Conservation (phyloP, 805 yeast species). For the Sugiyamaella smithiae region DNA sequence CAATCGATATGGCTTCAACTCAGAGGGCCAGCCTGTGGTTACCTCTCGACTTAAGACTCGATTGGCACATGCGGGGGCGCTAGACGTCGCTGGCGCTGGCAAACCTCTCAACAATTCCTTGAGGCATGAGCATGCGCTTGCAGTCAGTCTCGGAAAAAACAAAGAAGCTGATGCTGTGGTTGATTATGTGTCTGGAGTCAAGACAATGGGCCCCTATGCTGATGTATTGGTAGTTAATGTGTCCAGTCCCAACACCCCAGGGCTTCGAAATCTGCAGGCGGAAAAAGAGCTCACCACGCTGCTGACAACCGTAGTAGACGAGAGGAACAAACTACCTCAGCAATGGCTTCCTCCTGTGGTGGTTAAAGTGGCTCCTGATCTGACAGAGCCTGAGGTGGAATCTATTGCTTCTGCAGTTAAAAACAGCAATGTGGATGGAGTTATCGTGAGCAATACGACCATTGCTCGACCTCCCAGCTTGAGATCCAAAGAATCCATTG, state of each 20-base stretch:
- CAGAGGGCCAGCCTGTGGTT: slow-evolving; percentile 79
- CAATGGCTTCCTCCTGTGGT: slow-evolving; percentile 54
- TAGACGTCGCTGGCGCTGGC: slow-evolving; percentile 39
- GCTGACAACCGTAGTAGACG: slow-evolving; percentile 63
- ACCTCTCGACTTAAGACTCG: slow-evolving; percentile 65
- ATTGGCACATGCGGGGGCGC: slow-evolving; percentile 41
- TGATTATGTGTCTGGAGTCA: slow-evolving; percentile 84
- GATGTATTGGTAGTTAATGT: slow-evolving; percentile 90
- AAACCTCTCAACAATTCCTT: slow-evolving; percentile 45
- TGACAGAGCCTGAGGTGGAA: slow-evolving; percentile 72
- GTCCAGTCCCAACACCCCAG: slow-evolving; percentile 95
- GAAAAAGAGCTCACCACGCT: slow-evolving; percentile 69
- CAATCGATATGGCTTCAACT: slow-evolving; percentile 92
- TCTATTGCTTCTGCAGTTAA: slow-evolving; percentile 81
- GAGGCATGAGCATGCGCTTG: slow-evolving; percentile 63
- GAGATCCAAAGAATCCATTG: slow-evolving; percentile 49
- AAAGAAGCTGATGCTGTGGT: slow-evolving; percentile 75
- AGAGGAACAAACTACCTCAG: slow-evolving; percentile 54
- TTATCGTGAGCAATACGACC: slow-evolving; percentile 89
- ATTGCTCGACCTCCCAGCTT: slow-evolving; percentile 71
- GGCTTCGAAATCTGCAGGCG: slow-evolving; percentile 79
- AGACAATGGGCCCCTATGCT: slow-evolving; percentile 74
- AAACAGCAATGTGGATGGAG: slow-evolving; percentile 79
- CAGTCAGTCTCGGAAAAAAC: slow-evolving; percentile 87
- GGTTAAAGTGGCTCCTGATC: slow-evolving; percentile 93